Evolutionary conservation across 139 green algal species (phyloP).

Genomic region (Dunaliella sp.): DNA sequence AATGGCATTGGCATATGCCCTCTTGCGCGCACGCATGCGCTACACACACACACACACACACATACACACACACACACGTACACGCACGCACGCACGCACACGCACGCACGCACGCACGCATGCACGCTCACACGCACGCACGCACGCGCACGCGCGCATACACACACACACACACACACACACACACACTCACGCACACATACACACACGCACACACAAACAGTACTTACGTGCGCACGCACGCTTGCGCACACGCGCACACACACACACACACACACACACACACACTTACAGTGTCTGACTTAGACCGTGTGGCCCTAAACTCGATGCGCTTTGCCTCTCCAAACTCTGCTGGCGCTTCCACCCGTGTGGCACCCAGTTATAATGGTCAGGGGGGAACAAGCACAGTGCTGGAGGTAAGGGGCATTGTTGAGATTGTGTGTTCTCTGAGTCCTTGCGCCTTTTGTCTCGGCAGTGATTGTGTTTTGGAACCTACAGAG

Average conservation of each 20-base stretch:
- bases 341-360: conserved; percentile 53
- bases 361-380: neutral
- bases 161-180: conserved; percentile 13
- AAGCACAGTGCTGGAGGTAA: neutral
- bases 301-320: conserved; percentile 78
- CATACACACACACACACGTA: neutral
- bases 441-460: too few relatives aligned
- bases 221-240: neutral
- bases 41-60: neutral
- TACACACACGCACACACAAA: neutral
- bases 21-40: neutral
- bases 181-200: neutral
- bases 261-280: conserved; percentile 12
- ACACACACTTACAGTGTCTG: conserved; percentile 30
- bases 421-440: too few relatives aligned
- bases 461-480: too few relatives aligned
- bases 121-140: neutral
- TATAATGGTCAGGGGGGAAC: neutral
- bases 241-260: too few relatives aligned
- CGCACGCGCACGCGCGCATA: neutral
- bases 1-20: conserved; percentile 73
- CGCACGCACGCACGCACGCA: neutral
- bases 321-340: conserved; percentile 79
- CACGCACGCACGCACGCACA: neutral
- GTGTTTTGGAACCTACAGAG: too few relatives aligned